Percentiles rank a stretch among this genome's conserved stretches.
Conservation (phyloP, 768 basidiomycete species). For the Lactarius indigo region DNA sequence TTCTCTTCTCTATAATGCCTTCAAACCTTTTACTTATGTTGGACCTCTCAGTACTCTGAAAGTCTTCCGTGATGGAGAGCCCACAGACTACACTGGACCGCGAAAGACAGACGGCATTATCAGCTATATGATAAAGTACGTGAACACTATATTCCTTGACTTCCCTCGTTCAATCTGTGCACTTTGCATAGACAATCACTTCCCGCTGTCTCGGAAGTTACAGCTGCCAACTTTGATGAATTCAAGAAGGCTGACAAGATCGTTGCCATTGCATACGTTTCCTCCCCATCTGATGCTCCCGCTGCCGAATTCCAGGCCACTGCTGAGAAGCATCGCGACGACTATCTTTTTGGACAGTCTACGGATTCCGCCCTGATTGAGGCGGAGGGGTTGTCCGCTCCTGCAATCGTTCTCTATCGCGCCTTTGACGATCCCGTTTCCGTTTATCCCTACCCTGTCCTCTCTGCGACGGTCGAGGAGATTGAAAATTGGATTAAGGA, state of each 20-base stretch:
- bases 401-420: conserved; percentile 90
- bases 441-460: conserved; percentile 59
- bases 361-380: conserved; percentile 67
- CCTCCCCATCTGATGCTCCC: conserved; percentile 67
- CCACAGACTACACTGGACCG: conserved; percentile 80
- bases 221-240: conserved; percentile 68
- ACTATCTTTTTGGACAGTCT: conserved; percentile 86
- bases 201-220: conserved; percentile 87
- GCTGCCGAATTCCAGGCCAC: conserved; percentile 70
- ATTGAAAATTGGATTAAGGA: conserved; percentile 77
- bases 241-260: conserved; percentile 89
- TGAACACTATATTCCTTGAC: not conserved
- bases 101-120: conserved; percentile 95
- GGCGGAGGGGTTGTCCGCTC: conserved; percentile 71
- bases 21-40: not conserved
- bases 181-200: conserved; percentile 69
- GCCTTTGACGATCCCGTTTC: conserved; percentile 80
- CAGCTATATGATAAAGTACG: conserved; percentile 92
- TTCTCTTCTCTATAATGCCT: conserved; percentile 16
- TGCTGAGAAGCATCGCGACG: conserved; percentile 87
- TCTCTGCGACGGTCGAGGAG: conserved; percentile 54
- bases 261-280: conserved; percentile 81
- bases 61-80: conserved; percentile 82
- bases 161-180: conserved; percentile 14
- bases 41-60: conserved; percentile 66